phyloP scores from a whole-genome alignment of 768 basidiomycete genomes.

The Kwoniella bestiolae region DNA sequence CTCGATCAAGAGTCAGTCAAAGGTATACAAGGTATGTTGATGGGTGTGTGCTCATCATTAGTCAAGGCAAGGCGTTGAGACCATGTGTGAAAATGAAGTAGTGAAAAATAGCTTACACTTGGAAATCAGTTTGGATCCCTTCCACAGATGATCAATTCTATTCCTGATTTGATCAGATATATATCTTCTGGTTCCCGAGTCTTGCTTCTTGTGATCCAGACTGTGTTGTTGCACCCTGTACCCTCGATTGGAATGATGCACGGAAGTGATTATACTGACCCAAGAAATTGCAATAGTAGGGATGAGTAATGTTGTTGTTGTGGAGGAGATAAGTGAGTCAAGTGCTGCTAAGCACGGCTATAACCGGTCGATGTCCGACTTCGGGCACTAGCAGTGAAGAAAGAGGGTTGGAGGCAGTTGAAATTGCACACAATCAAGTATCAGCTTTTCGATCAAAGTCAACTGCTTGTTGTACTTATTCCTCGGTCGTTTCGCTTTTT shows the following conservation, averaged over 20 bases:
- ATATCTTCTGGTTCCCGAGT: neutral
- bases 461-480: neutral
- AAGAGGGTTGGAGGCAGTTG: neutral
- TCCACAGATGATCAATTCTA: neutral
- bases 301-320: neutral
- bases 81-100: neutral
- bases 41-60: conserved; percentile 1
- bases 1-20: neutral
- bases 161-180: too few relatives aligned
- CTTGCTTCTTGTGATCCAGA: too few relatives aligned
- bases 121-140: neutral
- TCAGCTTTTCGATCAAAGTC: neutral
- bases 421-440: neutral
- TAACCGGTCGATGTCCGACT: neutral
- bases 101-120: neutral
- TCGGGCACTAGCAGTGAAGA: neutral
- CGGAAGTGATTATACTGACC: neutral
- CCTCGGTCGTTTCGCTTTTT: neutral
- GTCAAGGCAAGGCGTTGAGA: conserved; percentile 3
- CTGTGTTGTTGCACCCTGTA: neutral
- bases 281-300: neutral
- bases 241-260: neutral
- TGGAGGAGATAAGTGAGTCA: neutral
- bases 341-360: neutral
- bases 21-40: conserved; percentile 1